Base-by-base conservation (phyloP, 176 grass and related monocot species). In the Calamus simplicifolius region DNA sequence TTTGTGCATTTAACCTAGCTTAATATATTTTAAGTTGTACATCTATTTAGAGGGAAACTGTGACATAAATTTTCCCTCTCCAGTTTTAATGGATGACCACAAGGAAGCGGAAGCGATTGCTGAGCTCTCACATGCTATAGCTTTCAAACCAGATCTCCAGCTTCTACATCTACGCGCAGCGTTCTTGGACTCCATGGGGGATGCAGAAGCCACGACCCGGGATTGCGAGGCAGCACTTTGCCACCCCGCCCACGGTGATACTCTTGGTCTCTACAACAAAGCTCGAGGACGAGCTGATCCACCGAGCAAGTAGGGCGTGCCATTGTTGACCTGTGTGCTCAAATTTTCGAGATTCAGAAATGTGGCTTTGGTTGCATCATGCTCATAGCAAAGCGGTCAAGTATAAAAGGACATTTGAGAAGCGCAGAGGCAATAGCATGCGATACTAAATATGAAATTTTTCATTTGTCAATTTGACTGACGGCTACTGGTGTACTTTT, bases 151-250 rank as follows among this genome's bases (percentile, higher is more conserved):
- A 16, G 92, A 96, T 69, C 77, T 96, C 18, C 92, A 96, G 75
- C 77, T 96, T 64, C 72, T 96, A 29, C 86, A 96, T 59, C 69
- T 96, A 57, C 82, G 92, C 1, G 87, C 92, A 15, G 92, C 92
- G 0, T 97, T 91, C 72, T 81, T 80, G 16, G 92, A 88, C 52
- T 97, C 87, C 16, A 80, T 88, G 68, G 78, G 84, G 12, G 53
- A 97, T 69, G 68, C 4, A 29, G 58, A 61, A 28, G 72, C 51
- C 67, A 73, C 86, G 16, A 13, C 85, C 49, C 78, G 83, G 7
- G 92, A 97, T 75, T 97, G 87, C 62, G 83, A 97, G 77, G 87
- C 92, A 0, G 81, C 92, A 23, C 80, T 97, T 6, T 97, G 87
- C 66, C 84, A 91, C 43, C 75, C 92, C 4, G 52, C 75, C 16